Percentiles rank a stretch among this genome's conserved stretches.
Conservation (phyloP, 2,329 filamentous ascomycete genomes). For the Alternaria incomplexa region DNA sequence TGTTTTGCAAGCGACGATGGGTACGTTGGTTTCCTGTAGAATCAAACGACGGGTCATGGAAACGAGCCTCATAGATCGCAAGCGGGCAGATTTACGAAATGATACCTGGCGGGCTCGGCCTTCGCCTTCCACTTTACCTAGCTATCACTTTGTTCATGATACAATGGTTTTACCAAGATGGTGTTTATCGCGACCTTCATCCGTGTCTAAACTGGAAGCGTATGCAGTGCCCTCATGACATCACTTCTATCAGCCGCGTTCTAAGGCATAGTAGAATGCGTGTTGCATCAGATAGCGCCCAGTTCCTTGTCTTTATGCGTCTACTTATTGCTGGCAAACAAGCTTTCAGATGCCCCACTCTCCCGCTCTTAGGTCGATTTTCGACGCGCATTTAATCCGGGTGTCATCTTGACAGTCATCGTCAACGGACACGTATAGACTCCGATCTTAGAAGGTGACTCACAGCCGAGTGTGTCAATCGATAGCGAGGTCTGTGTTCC, state of each 20-base stretch:
- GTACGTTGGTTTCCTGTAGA: slow-evolving; percentile 21
- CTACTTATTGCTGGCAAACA: background rate
- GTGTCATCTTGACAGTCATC: background rate
- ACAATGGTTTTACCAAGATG: slow-evolving; percentile 1
- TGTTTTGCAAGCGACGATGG: slow-evolving; percentile 18
- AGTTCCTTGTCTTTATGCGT: background rate
- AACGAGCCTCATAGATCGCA: slow-evolving; percentile 26
- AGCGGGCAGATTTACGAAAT: slow-evolving; percentile 39
- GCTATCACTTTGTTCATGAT: slow-evolving; percentile 17
- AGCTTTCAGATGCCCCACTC: slow-evolving; percentile 4
- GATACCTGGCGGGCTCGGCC: slow-evolving; percentile 46
- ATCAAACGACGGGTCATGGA: slow-evolving; percentile 33
- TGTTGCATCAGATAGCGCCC: background rate
- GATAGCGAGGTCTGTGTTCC: background rate
- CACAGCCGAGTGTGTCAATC: background rate
- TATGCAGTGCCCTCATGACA: background rate
- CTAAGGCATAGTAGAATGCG: background rate
- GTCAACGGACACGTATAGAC: background rate
- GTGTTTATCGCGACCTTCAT: background rate
- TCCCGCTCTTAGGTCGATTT: background rate
- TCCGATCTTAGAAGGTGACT: background rate
- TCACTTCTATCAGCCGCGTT: background rate
- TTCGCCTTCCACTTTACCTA: slow-evolving; percentile 34
- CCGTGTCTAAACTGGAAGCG: background rate
- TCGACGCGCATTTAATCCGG: background rate